Evolutionary conservation across 176 grass and related monocot genomes (phyloP).

Genomic region (Zoysia pacifica): DNA sequence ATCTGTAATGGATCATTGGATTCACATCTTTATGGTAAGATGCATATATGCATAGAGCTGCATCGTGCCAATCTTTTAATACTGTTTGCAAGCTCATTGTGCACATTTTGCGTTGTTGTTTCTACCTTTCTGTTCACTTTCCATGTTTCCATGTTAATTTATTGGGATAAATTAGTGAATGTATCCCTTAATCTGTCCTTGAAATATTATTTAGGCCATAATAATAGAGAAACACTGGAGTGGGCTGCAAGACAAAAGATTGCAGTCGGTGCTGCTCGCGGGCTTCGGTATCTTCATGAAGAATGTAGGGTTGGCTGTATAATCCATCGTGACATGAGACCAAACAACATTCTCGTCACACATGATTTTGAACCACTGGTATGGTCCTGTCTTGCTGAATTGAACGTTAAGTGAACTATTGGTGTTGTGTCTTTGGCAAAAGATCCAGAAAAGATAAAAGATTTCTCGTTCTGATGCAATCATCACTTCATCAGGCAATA

Average conservation of each 20-base stretch:
- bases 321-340: slow-evolving; percentile 97
- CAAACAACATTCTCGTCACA: slow-evolving; percentile 98
- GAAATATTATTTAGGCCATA: slow-evolving; percentile 59
- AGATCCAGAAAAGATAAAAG: not conserved
- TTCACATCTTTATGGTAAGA: slow-evolving; percentile 95
- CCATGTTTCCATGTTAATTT: not conserved
- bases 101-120: not conserved
- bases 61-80: no score
- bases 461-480: slow-evolving; percentile 22
- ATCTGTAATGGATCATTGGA: slow-evolving; percentile 99
- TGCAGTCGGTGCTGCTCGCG: slow-evolving; percentile 93
- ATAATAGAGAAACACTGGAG: slow-evolving; percentile 65
- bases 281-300: slow-evolving; percentile 92
- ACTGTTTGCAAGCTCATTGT: not conserved
- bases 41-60: no score
- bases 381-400: slow-evolving; percentile 31
- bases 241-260: slow-evolving; percentile 97
- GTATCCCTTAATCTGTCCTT: not conserved
- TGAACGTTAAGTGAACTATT: not conserved
- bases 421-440: not conserved
- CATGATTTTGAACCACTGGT: slow-evolving; percentile 99
- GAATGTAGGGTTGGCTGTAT: slow-evolving; percentile 99
- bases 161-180: not conserved
- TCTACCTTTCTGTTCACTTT: not conserved
- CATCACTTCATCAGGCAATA: not conserved